Evolutionary conservation across 352 stramenopile genomes (phyloP).

Genomic region (Globisporangium acanthophoron): DNA sequence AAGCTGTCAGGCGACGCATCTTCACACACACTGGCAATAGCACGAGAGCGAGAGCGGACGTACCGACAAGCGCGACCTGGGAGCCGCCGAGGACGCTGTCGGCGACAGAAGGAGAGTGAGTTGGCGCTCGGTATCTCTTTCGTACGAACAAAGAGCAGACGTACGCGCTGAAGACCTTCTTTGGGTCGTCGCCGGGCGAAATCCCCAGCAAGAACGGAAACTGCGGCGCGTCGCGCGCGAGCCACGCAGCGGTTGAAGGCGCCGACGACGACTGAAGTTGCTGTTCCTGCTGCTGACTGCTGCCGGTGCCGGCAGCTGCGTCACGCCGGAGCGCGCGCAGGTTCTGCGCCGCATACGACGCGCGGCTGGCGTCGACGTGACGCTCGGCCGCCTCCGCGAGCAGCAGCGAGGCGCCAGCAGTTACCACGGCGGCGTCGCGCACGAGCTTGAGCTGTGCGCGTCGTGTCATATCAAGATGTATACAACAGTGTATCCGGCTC

Average conservation of each 20-base stretch:
- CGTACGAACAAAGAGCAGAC: neutral
- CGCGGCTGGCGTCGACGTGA: constrained; percentile 32
- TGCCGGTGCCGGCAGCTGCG: neutral
- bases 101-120: neutral
- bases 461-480: no score
- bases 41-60: constrained; percentile 1
- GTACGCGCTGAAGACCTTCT: constrained; percentile 24
- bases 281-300: constrained; percentile 4
- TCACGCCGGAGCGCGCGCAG: constrained; percentile 14
- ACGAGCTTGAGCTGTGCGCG: constrained; percentile 13
- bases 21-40: neutral
- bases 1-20: neutral
- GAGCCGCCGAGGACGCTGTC: neutral
- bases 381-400: constrained; percentile 33
- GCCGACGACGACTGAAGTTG: neutral
- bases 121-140: neutral
- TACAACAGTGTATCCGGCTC: no score
- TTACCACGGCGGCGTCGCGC: constrained; percentile 11
- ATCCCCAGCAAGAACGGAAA: constrained; percentile 66
- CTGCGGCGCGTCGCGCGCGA: constrained; percentile 41
- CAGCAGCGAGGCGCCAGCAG: constrained; percentile 18
- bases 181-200: constrained; percentile 47
- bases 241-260: constrained; percentile 22
- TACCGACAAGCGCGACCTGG: neutral
- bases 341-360: constrained; percentile 30